phyloP scores from a whole-genome alignment of 768 basidiomycete species.

The Lentinula lateritia region DNA sequence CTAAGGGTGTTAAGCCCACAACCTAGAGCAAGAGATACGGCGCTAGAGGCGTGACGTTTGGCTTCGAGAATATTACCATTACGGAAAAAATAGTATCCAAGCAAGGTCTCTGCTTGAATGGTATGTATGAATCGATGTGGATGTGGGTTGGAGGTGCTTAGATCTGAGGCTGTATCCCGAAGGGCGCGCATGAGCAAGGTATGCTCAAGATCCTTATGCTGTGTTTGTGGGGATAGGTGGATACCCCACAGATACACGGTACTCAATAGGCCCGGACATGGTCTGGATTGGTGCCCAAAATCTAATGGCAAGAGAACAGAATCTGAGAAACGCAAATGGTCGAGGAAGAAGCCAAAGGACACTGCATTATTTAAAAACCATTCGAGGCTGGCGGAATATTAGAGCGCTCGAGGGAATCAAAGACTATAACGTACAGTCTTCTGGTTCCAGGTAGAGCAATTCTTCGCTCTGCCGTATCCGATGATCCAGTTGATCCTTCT shows the following conservation, averaged over 20 bases:
- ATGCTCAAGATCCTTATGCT: background rate
- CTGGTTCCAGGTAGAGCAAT: no score
- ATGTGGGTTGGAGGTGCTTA: conserved; percentile 4
- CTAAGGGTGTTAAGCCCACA: no score
- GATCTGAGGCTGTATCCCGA: conserved; percentile 19
- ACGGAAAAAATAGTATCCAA: conserved; percentile 37
- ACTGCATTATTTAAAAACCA: no score
- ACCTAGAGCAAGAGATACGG: conserved; percentile 21
- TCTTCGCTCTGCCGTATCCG: no score
- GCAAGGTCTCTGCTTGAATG: conserved; percentile 33
- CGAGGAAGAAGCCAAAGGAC: conserved; percentile 65
- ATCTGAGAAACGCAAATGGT: conserved; percentile 39
- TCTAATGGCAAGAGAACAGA: conserved; percentile 32
- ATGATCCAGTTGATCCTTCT: no score
- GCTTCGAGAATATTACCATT: conserved; percentile 35
- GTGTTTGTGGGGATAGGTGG: conserved; percentile 22
- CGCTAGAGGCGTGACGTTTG: conserved; percentile 30
- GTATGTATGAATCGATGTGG: conserved; percentile 25
- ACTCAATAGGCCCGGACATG: conserved; percentile 43
- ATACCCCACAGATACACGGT: conserved; percentile 49
- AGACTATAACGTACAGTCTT: no score
- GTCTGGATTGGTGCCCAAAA: conserved; percentile 40
- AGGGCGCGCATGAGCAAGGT: conserved; percentile 27
- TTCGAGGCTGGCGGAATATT: no score
- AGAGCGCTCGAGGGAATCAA: no score